Evolutionary conservation across 257 asterid genomes (phyloP).

Genomic region (Parsonsia alboflavescens): DNA sequence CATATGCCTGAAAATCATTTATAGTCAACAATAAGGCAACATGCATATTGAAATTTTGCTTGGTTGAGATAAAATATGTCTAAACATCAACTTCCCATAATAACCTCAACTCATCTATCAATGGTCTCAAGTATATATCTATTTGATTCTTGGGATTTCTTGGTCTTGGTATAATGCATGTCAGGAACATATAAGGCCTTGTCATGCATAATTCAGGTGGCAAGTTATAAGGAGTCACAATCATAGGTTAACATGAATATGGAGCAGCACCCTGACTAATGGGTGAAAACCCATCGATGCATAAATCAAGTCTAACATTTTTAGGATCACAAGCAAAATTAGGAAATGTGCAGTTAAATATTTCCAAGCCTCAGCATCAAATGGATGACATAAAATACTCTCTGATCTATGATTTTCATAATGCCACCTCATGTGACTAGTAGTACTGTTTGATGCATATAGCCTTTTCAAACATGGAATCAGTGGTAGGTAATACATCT

Average conservation of each 20-base stretch:
- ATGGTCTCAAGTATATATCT: slow-evolving; percentile 3
- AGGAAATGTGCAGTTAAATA: neutral
- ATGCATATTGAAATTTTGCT: too few relatives aligned
- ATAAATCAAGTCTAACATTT: neutral
- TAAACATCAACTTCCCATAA: too few relatives aligned
- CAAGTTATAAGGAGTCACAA: slow-evolving; percentile 2
- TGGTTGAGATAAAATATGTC: too few relatives aligned
- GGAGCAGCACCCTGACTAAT: neutral
- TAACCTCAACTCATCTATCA: neutral
- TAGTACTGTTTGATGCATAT: too few relatives aligned
- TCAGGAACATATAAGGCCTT: neutral
- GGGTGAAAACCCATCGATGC: neutral
- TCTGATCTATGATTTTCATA: too few relatives aligned
- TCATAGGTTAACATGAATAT: slow-evolving; percentile 4
- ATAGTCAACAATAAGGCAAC: slow-evolving; percentile 16
- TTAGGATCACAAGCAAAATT: neutral
- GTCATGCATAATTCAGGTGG: slow-evolving; percentile 2
- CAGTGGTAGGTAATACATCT: too few relatives aligned
- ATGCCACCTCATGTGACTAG: too few relatives aligned
- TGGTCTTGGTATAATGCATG: neutral
- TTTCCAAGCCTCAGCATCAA: slow-evolving; percentile 4
- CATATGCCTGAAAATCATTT: slow-evolving; percentile 11
- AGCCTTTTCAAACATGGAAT: too few relatives aligned
- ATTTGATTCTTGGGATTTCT: neutral
- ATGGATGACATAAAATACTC: neutral